Percentiles rank a stretch among this genome's conserved stretches.
phyloP scores from a whole-genome alignment of 805 yeast genomes.

The Kazachstania africana region DNA sequence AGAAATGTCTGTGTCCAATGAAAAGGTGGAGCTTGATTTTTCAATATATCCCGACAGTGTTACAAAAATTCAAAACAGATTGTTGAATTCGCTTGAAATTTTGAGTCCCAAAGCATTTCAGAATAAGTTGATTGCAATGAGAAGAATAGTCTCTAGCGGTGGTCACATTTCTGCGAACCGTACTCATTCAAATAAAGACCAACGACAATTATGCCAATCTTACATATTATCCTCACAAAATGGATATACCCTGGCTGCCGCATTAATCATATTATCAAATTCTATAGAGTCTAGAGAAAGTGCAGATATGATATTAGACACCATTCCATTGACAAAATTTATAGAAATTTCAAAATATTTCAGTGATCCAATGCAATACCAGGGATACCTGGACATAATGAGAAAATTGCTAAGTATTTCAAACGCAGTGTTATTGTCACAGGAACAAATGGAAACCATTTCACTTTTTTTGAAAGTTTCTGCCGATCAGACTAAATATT shows the following conservation, averaged over 20 bases:
- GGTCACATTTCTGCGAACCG: slow-evolving; percentile 21
- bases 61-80: slow-evolving; percentile 8
- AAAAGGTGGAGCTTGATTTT: slow-evolving; percentile 9
- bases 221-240: slow-evolving; percentile 5
- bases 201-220: slow-evolving; percentile 9
- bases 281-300: slow-evolving; percentile 15
- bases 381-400: slow-evolving; percentile 21
- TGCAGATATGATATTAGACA: slow-evolving; percentile 9
- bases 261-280: slow-evolving; percentile 17
- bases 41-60: slow-evolving; percentile 1
- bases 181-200: slow-evolving; percentile 13
- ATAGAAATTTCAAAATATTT: slow-evolving; percentile 7
- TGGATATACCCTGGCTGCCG: slow-evolving; percentile 18
- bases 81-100: slow-evolving; percentile 10
- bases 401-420: slow-evolving; percentile 18
- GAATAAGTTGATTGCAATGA: slow-evolving; percentile 22
- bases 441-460: slow-evolving; percentile 7
- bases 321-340: slow-evolving; percentile 8
- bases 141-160: slow-evolving; percentile 17
- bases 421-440: slow-evolving; percentile 12
- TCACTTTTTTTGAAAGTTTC: slow-evolving; percentile 9
- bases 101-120: slow-evolving; percentile 12
- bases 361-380: slow-evolving; percentile 24
- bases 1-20: slow-evolving; percentile 10
- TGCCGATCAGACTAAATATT: slow-evolving; percentile 19